Base-by-base conservation (phyloP, 306 rosid species). In the Cyamopsis tetragonoloba region DNA sequence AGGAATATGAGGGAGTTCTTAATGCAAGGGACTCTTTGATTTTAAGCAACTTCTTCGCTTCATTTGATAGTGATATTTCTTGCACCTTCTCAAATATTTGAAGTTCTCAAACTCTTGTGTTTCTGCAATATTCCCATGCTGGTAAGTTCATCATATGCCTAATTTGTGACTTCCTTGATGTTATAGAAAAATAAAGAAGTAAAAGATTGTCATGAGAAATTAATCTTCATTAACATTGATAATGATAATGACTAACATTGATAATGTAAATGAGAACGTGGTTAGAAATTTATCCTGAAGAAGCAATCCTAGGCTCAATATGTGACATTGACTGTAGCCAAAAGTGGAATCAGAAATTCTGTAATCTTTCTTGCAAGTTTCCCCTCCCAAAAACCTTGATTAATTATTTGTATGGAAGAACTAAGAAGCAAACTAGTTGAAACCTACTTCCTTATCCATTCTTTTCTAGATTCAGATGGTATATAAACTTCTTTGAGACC, bases 291-390 rank as follows among this genome's bases (percentile, higher is more conserved):
- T 80, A 74, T 72, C 81, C 73, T 24, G n/a, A 77, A 56, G 79
- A 84, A 84, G 87, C 84, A 82, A 82, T 73, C 79, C 5, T 61
- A 60, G 50, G 78, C 79, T 62, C 42, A 23, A 39, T 10, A 38
- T 58, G 64, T 74, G 79, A 78, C 70, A 71, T 31, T 77, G 82
- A 80, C 83, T 49, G 12, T 59, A 69, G 60, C 76, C 62, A 18
- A 72, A 42, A 42, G 62, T 31, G 70, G 47, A 54, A 34, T 42
- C 62, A 80, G 69, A 78, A 72, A 43, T 60, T 70, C 14, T 68
- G 76, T 79, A 47, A 37, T 67, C 72, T 81, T 44, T 26, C 86
- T 85, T 83, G 72, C 71, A 83, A 87, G 91, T 63, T 81, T 87
- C 69, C 77, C 70, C 49, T 74, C 7, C 65, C 20, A 69, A 67